Evolutionary conservation across 2,329 filamentous ascomycete species (phyloP), one percentile per base, ranked within the genome.

Genomic region (Achaetomium macrosporum): DNA sequence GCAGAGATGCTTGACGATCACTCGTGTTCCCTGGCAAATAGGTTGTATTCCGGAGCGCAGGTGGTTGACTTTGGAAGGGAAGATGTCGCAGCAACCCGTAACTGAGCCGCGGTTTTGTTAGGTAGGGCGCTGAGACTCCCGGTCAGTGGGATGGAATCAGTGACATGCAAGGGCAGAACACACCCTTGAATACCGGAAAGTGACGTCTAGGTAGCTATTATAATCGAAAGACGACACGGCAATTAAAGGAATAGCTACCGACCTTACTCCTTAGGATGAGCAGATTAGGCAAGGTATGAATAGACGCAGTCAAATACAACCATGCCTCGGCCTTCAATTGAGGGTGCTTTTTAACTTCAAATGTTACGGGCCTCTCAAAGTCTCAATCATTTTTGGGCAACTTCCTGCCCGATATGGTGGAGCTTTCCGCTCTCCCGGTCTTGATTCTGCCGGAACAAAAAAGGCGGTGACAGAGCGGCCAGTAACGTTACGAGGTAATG

Each of bases 1-100:
- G 41, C 47, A 42, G 37, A 45, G 13, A 19, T 17, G 17, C 12
- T 51, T 47, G 56, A 49, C 20, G 45, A 19, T 42, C 12, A 19
- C 30, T 30, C n/a, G 20, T 39, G 42, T 39, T 30, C 31, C 41
- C 35, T 40, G 35, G 17, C 19, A 12, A 31, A n/a, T 37, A 41
- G 41, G 35, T 25, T 40, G 33, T 16, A 37, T 25, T 31, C 25
- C 17, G 40, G 12, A 50, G 36, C 37, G 40, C 47, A 35, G 47
- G 15, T 37, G 53, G n/a, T n/a, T 42, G 45, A 41, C 31, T 25
- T n/a, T n/a, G 12, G 20, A 42, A 49, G 19, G 42, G 45, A 54
- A 53, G 51, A 55, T 44, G 51, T 31, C 51, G 48, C 54, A 50
- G 52, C 56, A 54, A 53, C 33, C 49, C 50, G 36, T 47, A 43